Evolutionary conservation across 352 stramenopile genomes (phyloP).

Genomic region (Pythium pyrilobum): DNA sequence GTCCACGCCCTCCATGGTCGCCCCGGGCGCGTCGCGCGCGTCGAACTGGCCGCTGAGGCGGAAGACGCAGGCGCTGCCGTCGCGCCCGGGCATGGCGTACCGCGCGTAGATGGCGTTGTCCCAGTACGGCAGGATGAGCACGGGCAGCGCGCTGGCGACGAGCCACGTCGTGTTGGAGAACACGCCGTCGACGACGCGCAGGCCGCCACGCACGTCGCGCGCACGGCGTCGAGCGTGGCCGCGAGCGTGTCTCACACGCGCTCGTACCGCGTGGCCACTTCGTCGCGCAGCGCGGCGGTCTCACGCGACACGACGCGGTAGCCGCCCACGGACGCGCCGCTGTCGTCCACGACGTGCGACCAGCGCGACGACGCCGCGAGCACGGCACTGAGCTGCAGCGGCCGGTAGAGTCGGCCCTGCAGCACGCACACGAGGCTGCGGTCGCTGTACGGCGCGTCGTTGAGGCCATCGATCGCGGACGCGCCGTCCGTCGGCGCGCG

Average conservation of each 20-base stretch:
- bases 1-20: conserved; percentile 21
- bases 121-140: conserved; percentile 39
- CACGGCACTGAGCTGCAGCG: conserved; percentile 28
- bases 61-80: conserved; percentile 38
- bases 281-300: neutral
- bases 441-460: conserved; percentile 43
- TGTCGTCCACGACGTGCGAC: neutral
- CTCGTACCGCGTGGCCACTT: neutral
- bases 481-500: neutral
- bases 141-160: conserved; percentile 24
- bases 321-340: neutral
- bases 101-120: conserved; percentile 28
- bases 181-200: conserved; percentile 24
- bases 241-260: neutral
- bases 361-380: neutral
- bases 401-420: conserved; percentile 25
- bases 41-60: conserved; percentile 27
- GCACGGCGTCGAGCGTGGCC: conserved; percentile 5
- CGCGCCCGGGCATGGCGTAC: conserved; percentile 24
- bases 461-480: conserved; percentile 12
- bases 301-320: conserved; percentile 7
- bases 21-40: conserved; percentile 3
- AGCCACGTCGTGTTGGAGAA: conserved; percentile 15
- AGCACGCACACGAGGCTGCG: conserved; percentile 32
- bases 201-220: neutral